Conservation (phyloP, 129 eudicot species). For the Arctium lappa region DNA sequence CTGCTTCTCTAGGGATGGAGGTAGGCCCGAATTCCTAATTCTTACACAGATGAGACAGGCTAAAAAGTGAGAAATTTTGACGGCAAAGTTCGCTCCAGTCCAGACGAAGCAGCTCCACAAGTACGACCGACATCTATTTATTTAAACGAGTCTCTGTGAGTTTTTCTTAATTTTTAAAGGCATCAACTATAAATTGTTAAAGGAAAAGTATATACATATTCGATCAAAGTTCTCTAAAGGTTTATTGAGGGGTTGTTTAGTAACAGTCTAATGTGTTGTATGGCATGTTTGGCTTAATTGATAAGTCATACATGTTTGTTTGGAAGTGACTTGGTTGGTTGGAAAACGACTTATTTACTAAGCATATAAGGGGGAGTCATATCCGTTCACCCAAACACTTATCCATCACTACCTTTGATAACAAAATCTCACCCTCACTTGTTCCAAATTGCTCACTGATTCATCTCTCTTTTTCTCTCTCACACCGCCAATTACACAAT, state of each 20-base stretch:
- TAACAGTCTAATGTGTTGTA: not conserved
- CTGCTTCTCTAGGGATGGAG: no score
- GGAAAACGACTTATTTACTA: not conserved
- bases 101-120: no score
- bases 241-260: no score
- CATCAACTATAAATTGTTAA: not conserved
- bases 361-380: not conserved
- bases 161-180: not conserved
- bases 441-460: no score
- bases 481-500: not conserved
- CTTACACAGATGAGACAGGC: no score
- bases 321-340: not conserved
- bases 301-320: not conserved
- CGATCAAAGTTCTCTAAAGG: no score
- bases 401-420: not conserved
- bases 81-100: no score
- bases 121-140: no score
- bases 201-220: no score
- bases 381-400: not conserved
- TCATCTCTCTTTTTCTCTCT: not conserved
- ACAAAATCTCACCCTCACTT: not conserved
- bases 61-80: no score
- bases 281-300: not conserved
- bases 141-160: not conserved
- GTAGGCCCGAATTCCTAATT: no score